Conservation (phyloP, 371 early-diverging fungal genomes). For the Mortierella sp. region DNA sequence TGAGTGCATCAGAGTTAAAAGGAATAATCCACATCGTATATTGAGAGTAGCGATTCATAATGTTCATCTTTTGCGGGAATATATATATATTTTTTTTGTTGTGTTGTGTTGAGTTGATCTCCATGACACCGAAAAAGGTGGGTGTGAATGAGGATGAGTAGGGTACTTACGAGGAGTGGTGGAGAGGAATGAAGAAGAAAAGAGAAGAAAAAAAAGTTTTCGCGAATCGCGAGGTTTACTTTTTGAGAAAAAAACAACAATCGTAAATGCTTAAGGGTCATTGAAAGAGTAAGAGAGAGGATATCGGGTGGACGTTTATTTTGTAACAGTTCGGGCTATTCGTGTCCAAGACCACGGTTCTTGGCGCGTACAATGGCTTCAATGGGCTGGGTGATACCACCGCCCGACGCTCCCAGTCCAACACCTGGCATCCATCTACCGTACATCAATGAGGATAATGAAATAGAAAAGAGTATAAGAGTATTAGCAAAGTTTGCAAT, state of each 20-base stretch:
- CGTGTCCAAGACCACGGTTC: conserved; percentile 84
- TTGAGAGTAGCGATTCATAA: conserved; percentile 61
- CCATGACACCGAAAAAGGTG: not conserved
- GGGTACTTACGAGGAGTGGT: conserved; percentile 25
- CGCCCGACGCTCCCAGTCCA: conserved; percentile 83
- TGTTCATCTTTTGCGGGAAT: conserved; percentile 42
- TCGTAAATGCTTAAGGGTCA: not conserved
- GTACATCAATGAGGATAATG: not conserved
- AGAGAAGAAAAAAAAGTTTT: conserved; percentile 22
- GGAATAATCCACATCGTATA: conserved; percentile 56
- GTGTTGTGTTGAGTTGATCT: not conserved
- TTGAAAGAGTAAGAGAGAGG: not conserved
- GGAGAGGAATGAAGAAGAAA: conserved; percentile 15
- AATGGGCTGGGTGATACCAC: conserved; percentile 89
- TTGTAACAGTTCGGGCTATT: conserved; percentile 22
- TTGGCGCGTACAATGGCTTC: conserved; percentile 86
- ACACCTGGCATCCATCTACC: conserved; percentile 82
- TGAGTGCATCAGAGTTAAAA: conserved; percentile 43
- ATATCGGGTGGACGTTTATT: not conserved
- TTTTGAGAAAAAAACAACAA: not conserved
- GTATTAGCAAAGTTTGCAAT: not conserved
- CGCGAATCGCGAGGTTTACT: not conserved
- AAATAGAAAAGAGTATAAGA: no score
- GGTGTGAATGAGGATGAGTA: not conserved
- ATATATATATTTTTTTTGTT: not conserved